phyloP scores from a whole-genome alignment of 495 filamentous ascomycete species.

The Trichoderma reesei region DNA sequence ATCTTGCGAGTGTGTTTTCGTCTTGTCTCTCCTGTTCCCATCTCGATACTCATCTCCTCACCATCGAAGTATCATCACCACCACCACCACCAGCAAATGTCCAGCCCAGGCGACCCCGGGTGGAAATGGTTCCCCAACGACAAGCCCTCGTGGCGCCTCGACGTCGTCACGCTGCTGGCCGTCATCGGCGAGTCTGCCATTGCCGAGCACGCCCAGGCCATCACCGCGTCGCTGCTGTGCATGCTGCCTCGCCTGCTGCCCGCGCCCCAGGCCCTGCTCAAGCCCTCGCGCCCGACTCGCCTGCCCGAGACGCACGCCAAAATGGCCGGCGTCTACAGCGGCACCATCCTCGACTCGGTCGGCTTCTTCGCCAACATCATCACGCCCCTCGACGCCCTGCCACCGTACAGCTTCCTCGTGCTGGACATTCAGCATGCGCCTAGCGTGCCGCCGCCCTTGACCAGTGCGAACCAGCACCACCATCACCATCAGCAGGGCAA shows the following conservation, averaged over 20 bases:
- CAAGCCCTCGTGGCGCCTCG: conserved; percentile 40
- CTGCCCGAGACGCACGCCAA: conserved; percentile 43
- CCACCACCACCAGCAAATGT: background rate
- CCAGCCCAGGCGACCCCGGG: conserved; percentile 1
- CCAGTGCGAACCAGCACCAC: background rate
- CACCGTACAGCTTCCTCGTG: conserved; percentile 37
- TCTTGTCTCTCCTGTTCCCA: too few relatives aligned
- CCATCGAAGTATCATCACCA: background rate
- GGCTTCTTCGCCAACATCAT: conserved; percentile 55
- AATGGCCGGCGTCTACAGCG: conserved; percentile 49
- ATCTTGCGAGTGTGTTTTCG: too few relatives aligned
- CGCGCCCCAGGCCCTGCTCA: conserved; percentile 54
- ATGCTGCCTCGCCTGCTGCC: conserved; percentile 56
- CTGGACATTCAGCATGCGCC: conserved; percentile 34
- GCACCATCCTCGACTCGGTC: conserved; percentile 41
- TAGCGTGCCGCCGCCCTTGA: background rate
- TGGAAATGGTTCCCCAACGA: conserved; percentile 31
- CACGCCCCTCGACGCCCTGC: conserved; percentile 41
- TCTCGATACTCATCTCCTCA: background rate
- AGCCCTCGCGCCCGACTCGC: conserved; percentile 45
- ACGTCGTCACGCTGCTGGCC: conserved; percentile 54
- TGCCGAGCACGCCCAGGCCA: conserved; percentile 43
- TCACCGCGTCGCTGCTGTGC: conserved; percentile 47
- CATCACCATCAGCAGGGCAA: background rate
- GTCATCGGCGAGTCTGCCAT: conserved; percentile 53